phyloP scores from a whole-genome alignment of 2,329 filamentous ascomycete genomes.

The Hypoxylon sp. region DNA sequence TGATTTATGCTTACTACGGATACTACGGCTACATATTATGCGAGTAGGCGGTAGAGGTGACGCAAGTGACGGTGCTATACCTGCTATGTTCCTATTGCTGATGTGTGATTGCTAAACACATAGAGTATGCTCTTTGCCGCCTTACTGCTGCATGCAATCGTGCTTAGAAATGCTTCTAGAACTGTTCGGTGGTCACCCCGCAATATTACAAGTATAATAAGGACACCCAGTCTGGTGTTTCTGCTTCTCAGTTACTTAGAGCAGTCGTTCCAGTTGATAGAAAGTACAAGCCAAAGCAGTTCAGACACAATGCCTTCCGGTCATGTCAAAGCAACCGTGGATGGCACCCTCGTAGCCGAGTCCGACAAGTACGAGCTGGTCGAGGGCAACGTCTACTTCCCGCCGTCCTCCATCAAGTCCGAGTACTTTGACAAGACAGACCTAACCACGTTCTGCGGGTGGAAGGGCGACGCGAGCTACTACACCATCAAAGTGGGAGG shows the following conservation, averaged over 20 bases:
- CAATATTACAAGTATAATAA: background rate
- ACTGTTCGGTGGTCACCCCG: background rate
- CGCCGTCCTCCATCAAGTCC: slow-evolving; percentile 54
- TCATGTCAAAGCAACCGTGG: slow-evolving; percentile 54
- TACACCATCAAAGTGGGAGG: slow-evolving; percentile 61
- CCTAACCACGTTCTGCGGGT: slow-evolving; percentile 59
- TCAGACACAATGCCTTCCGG: slow-evolving; percentile 41
- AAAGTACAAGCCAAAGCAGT: slow-evolving; percentile 16
- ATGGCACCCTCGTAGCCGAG: slow-evolving; percentile 59
- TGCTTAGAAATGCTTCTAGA: slow-evolving; percentile 4
- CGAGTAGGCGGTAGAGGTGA: no score
- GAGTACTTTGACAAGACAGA: slow-evolving; percentile 55
- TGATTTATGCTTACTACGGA: no score
- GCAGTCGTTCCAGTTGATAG: no score
- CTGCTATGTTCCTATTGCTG: no score
- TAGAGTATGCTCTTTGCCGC: no score
- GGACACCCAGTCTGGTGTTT: no score
- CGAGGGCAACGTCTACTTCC: slow-evolving; percentile 67
- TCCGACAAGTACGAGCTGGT: slow-evolving; percentile 62
- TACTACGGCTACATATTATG: no score
- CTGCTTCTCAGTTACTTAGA: no score
- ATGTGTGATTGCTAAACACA: no score
- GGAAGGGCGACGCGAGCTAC: slow-evolving; percentile 66
- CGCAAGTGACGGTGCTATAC: background rate
- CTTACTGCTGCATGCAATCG: background rate